These are phyloP conservation scores for Kockovaella imperatae DNA, from an alignment of 768 basidiomycete genomes.

Conservation along the genomic window DNA sequence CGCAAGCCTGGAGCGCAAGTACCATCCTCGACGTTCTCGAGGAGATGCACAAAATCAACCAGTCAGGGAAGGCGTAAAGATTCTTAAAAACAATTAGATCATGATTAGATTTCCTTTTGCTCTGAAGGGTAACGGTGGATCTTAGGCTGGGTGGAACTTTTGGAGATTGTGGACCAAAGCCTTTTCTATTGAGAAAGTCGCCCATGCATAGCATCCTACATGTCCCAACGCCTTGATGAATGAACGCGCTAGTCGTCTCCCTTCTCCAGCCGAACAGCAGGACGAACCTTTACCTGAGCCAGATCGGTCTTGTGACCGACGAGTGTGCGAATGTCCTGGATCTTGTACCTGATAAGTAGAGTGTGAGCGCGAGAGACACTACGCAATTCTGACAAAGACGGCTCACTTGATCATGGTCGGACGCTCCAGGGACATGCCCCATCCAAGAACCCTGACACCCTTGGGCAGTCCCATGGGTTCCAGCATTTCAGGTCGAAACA, in stretches of 20 bases:
- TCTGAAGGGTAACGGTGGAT: neutral
- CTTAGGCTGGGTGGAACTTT: neutral
- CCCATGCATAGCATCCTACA: neutral
- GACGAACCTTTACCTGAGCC: conserved; percentile 76
- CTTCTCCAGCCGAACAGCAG: conserved; percentile 79
- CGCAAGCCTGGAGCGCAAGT: conserved; percentile 95
- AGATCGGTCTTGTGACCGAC: conserved; percentile 96
- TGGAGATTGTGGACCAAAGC: neutral
- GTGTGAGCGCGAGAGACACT: neutral
- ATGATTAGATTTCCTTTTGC: neutral
- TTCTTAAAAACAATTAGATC: neutral
- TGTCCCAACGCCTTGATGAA: neutral
- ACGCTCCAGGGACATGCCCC: conserved; percentile 88
- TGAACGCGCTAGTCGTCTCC: conserved; percentile 26
- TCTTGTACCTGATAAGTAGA: conserved; percentile 72
- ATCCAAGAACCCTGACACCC: conserved; percentile 92
- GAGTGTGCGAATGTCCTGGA: conserved; percentile 91
- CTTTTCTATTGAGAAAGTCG: neutral
- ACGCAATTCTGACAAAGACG: neutral
- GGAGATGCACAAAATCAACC: conserved; percentile 52
- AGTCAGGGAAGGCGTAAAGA: conserved; percentile 1
- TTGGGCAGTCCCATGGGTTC: conserved; percentile 98
- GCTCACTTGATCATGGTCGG: conserved; percentile 97
- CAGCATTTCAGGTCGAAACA: conserved; percentile 99
- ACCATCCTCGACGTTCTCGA: conserved; percentile 84